These are phyloP conservation scores for Pseudofabraea citricarpa DNA, from an alignment of 2,329 filamentous ascomycete genomes.

Conservation along the genomic window DNA sequence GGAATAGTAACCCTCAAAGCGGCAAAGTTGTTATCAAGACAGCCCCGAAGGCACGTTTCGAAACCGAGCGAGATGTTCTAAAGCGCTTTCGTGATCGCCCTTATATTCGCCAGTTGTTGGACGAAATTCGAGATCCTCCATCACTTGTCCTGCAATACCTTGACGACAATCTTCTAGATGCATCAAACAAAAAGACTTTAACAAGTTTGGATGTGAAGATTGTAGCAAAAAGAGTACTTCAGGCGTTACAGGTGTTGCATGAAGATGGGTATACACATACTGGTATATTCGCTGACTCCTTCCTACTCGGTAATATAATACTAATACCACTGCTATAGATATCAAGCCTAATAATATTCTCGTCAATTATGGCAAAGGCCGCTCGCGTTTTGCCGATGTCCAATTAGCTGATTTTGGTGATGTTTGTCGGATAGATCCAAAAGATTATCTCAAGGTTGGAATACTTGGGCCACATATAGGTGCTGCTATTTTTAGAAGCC, in stretches of 20 bases:
- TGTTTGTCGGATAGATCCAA: constrained; percentile 18
- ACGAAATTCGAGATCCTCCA: too few species aligned
- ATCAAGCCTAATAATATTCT: constrained; percentile 34
- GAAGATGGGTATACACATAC: constrained; percentile 20
- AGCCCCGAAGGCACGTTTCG: too few species aligned
- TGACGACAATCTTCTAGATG: constrained; percentile 18
- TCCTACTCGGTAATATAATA: constrained; percentile 14
- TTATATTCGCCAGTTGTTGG: too few species aligned
- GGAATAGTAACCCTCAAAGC: constrained; percentile 16
- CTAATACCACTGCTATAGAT: constrained; percentile 13
- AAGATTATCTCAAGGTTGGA: constrained; percentile 17
- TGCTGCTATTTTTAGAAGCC: constrained; percentile 32
- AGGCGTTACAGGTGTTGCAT: constrained; percentile 19
- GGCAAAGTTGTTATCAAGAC: constrained; percentile 19
- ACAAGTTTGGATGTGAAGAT: constrained; percentile 15
- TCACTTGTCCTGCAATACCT: too few species aligned
- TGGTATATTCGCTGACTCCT: constrained; percentile 13
- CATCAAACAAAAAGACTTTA: constrained; percentile 15
- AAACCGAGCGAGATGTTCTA: too few species aligned
- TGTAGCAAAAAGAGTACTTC: constrained; percentile 18
- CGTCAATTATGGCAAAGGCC: constrained; percentile 25
- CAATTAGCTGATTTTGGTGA: constrained; percentile 30
- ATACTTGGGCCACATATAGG: constrained; percentile 25
- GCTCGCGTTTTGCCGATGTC: constrained; percentile 28
- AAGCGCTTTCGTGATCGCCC: too few species aligned